Conservation (phyloP, 352 stramenopile genomes). For the Ophiocytium majus region DNA sequence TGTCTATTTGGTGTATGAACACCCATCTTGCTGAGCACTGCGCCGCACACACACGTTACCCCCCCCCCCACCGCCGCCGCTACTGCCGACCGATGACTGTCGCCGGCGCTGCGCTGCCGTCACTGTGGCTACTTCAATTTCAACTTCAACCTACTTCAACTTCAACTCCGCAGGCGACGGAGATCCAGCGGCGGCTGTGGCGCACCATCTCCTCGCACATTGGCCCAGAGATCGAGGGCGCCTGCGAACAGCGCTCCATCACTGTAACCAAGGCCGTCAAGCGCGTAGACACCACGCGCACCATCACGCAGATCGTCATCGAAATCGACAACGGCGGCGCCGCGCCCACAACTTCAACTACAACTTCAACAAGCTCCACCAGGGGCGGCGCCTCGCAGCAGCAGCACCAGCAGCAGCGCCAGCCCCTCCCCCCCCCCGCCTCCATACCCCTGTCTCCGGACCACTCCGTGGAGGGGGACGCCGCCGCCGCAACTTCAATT, state of each 20-base stretch:
- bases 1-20: no score
- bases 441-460: not conserved
- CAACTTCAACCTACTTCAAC: no score
- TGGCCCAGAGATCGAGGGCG: not conserved
- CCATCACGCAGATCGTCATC: slow-evolving; percentile 25
- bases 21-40: no score
- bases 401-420: not conserved
- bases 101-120: no score
- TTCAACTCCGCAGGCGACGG: no score
- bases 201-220: slow-evolving; percentile 3
- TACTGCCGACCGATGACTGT: no score
- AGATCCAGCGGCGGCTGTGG: slow-evolving; percentile 10
- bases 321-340: slow-evolving; percentile 14
- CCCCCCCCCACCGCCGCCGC: no score
- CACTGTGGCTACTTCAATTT: no score
- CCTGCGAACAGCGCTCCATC: not conserved
- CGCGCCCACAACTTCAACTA: no score
- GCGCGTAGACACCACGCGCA: not conserved
- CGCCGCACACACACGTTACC: no score
- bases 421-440: not conserved
- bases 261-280: slow-evolving; percentile 27
- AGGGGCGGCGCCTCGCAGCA: not conserved
- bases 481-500: not conserved
- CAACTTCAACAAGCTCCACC: no score
- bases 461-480: not conserved